Evolutionary conservation across 192 early-diverging fungal genomes (phyloP).

Genomic region (Physocladia obscura): DNA sequence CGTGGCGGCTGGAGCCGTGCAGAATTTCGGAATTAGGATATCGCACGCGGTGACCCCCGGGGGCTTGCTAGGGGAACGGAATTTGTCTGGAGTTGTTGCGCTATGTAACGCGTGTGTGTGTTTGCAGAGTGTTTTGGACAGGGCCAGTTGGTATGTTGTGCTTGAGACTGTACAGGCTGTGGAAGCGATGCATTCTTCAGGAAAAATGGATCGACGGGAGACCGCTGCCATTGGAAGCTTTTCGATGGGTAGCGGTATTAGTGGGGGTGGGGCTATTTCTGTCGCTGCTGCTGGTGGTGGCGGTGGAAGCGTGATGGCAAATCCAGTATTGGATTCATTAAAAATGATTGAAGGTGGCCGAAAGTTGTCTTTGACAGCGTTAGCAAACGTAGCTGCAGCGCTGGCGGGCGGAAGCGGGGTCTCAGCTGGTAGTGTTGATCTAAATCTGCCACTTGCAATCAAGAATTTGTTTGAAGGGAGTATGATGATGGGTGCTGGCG

Average conservation of each 20-base stretch:
- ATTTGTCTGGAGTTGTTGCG: conserved; percentile 74
- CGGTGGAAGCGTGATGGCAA: no score
- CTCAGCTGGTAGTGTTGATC: neutral
- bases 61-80: conserved; percentile 64
- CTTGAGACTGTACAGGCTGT: conserved; percentile 86
- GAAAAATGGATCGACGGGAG: conserved; percentile 44
- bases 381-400: conserved; percentile 13
- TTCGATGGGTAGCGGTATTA: conserved; percentile 7
- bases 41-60: neutral
- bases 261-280: no score
- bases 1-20: neutral
- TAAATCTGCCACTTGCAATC: conserved; percentile 31
- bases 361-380: conserved; percentile 5
- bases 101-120: conserved; percentile 70
- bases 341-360: conserved; percentile 12
- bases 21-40: conserved; percentile 9
- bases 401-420: neutral
- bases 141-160: conserved; percentile 80
- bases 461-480: conserved; percentile 74
- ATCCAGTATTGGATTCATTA: neutral
- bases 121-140: conserved; percentile 70
- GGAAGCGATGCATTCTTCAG: conserved; percentile 70
- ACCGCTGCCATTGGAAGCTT: conserved; percentile 29
- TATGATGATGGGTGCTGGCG: conserved; percentile 52
- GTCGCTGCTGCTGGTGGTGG: no score